Conservation (phyloP, 768 basidiomycete genomes). For the Boletus rubescentipes region DNA sequence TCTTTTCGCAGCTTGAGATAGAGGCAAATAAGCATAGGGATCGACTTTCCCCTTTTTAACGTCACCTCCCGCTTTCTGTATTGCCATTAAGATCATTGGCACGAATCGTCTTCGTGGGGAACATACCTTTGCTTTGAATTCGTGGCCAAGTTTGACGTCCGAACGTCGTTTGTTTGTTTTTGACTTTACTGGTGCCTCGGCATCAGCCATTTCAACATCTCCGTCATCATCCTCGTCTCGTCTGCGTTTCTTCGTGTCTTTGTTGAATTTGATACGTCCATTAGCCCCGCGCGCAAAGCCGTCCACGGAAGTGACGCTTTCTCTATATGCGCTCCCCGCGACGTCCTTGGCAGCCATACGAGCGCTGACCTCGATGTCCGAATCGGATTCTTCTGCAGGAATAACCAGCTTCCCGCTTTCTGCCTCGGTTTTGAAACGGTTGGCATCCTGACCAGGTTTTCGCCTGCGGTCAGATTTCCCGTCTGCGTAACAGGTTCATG, state of each 20-base stretch:
- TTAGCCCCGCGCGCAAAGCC: slow-evolving; percentile 84
- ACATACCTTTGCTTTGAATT: slow-evolving; percentile 94
- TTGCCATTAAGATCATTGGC: slow-evolving; percentile 5
- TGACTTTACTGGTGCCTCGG: slow-evolving; percentile 40
- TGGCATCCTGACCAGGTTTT: slow-evolving; percentile 84
- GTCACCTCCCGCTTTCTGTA: slow-evolving; percentile 91
- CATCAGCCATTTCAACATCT: slow-evolving; percentile 79
- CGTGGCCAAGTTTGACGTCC: slow-evolving; percentile 67
- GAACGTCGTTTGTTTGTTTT: slow-evolving; percentile 55
- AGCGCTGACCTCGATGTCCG: slow-evolving; percentile 41
- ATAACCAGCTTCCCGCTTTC: slow-evolving; percentile 81
- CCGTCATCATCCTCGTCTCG: slow-evolving; percentile 59
- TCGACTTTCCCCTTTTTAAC: slow-evolving; percentile 84
- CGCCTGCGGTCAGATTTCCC: slow-evolving; percentile 50
- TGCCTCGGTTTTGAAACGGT: slow-evolving; percentile 84
- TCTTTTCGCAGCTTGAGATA: slow-evolving; percentile 79
- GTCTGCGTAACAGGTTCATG: slow-evolving; percentile 33
- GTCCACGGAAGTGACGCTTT: slow-evolving; percentile 80
- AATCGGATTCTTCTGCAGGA: slow-evolving; percentile 53
- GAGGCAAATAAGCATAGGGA: slow-evolving; percentile 88
- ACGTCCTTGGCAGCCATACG: slow-evolving; percentile 48
- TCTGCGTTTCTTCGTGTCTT: slow-evolving; percentile 92
- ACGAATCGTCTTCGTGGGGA: not conserved
- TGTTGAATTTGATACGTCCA: slow-evolving; percentile 93
- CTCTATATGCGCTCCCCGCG: slow-evolving; percentile 79